These are phyloP conservation scores for Gynochthodes officinalis DNA, from an alignment of 257 asterid species.

Conservation along the genomic window DNA sequence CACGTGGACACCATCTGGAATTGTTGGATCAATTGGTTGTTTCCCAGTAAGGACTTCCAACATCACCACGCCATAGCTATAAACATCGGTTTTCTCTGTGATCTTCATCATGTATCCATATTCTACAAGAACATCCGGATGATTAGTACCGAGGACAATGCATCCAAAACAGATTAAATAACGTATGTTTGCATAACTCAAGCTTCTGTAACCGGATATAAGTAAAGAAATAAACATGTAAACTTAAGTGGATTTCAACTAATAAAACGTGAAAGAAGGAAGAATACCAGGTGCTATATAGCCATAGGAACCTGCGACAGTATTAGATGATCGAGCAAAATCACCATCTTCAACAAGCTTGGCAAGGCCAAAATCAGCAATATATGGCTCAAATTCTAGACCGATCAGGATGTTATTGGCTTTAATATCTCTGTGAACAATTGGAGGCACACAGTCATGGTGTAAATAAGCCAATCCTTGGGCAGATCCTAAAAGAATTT, in stretches of 20 bases:
- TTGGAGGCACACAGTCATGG: slow-evolving; percentile 53
- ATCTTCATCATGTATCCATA: slow-evolving; percentile 50
- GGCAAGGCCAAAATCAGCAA: slow-evolving; percentile 52
- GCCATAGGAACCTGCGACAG: slow-evolving; percentile 49
- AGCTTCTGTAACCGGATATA: background rate
- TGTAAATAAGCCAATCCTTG: slow-evolving; percentile 44
- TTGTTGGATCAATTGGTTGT: slow-evolving; percentile 50
- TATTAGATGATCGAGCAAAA: slow-evolving; percentile 40
- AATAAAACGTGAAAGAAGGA: background rate
- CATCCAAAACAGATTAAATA: background rate
- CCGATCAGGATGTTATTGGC: slow-evolving; percentile 53
- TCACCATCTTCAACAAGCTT: slow-evolving; percentile 46
- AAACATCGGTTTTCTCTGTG: slow-evolving; percentile 43
- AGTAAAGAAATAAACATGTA: background rate
- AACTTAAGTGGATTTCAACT: background rate
- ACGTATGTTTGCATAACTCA: no score
- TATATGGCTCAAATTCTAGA: slow-evolving; percentile 44
- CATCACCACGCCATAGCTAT: slow-evolving; percentile 45
- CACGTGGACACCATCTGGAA: slow-evolving; percentile 42
- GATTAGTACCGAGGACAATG: background rate
- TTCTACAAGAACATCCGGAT: slow-evolving; percentile 17
- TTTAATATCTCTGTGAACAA: slow-evolving; percentile 50
- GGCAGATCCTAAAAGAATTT: slow-evolving; percentile 43
- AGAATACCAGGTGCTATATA: slow-evolving; percentile 47
- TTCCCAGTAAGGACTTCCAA: slow-evolving; percentile 47